Conservation (phyloP, 148 eudicot genomes). For the Rhododendron ovatum region DNA sequence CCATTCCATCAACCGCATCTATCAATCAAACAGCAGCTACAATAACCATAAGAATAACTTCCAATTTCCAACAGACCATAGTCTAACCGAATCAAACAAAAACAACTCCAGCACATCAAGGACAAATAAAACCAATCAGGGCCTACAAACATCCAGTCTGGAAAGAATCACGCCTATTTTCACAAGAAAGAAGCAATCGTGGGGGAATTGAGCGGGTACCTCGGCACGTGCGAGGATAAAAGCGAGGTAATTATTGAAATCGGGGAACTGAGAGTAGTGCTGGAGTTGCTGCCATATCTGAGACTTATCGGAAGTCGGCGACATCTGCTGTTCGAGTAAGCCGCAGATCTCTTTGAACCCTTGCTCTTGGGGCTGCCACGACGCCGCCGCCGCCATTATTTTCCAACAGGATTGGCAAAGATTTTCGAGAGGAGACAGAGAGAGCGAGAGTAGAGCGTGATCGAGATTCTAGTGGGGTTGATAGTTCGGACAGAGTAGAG, state of each 20-base stretch:
- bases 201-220: conserved; percentile 25
- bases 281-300: conserved; percentile 83
- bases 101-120: not conserved
- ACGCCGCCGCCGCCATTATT: conserved; percentile 23
- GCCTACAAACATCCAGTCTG: not conserved
- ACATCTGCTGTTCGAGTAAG: conserved; percentile 80
- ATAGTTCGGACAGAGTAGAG: not conserved
- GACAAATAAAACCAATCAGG: not conserved
- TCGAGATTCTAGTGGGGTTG: not conserved
- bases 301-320: conserved; percentile 71
- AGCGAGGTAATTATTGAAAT: conserved; percentile 89
- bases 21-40: not conserved
- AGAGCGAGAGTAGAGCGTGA: not conserved
- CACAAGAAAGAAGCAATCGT: conserved; percentile 7
- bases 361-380: conserved; percentile 93
- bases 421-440: not conserved
- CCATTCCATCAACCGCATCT: not conserved
- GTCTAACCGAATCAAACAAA: not conserved
- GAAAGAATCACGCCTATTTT: not conserved
- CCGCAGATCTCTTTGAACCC: conserved; percentile 83
- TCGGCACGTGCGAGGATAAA: conserved; percentile 84
- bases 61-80: not conserved
- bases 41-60: not conserved
- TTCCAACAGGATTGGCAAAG: not conserved
- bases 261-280: conserved; percentile 83